Evolutionary conservation across 371 early-diverging fungal genomes (phyloP), one percentile per base, ranked within the genome.

Genomic region (Rhizopus sp.): DNA sequence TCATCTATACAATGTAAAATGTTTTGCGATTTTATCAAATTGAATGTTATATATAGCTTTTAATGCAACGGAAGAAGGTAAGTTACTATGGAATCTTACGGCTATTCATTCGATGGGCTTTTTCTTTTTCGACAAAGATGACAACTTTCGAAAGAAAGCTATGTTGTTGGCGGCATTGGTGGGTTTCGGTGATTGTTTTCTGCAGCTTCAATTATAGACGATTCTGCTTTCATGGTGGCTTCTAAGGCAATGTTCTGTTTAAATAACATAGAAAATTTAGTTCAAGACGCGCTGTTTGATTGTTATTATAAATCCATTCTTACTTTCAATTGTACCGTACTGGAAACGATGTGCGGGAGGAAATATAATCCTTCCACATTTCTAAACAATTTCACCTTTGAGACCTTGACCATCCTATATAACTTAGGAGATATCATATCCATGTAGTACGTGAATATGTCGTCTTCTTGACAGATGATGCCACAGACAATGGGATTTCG

Each of bases 241-340:
- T 49, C 57, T 38, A 56, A 39, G 23, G 57, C 51, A 38, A 58
- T 51, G 9, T 58, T 58, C 58, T 58, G 51, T 58, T 58, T 51
- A 58, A 58, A 51, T 23, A 51, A 51, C 45, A 58, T 33, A 58
- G 51, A 58, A 50, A 51, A 58, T 1, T 51, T 51, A 51, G 58
- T 51, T 58, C 38, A 45, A 58, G 50, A 51, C 34, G 45, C 51
- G 50, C 32, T 50, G 23, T 50, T 57, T 40, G 50, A 57, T 57
- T 50, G 40, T 42, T 50, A 50, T 57, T 57, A 57, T 57, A 57
- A 42, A 42, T 58, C 23, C 29, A 44, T 58, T 50, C 58, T 56
- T 56, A 58, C 58, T 50, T 58, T 58, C 8, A 50, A 50, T 50
- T 58, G 42, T 42, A 51, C 44, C n/a, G 50, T 50, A 34, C 58